Percentiles rank a stretch among this genome's conserved stretches.
Evolutionary conservation across 208 protist species (phyloP).

Genomic region (Wallacemonas sp.): DNA sequence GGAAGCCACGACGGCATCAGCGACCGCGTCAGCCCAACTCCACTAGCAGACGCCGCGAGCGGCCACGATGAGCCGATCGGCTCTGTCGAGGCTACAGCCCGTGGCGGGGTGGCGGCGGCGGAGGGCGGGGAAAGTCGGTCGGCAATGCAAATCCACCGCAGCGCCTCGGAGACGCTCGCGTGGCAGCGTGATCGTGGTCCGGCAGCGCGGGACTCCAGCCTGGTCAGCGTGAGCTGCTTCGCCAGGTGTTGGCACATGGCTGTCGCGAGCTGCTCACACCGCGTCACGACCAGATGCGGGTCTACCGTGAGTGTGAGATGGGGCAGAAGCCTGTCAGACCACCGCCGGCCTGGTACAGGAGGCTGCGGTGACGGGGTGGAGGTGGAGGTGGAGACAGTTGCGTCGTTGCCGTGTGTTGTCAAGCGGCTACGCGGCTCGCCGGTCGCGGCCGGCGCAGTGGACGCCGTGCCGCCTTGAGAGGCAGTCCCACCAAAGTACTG

Average conservation of each 20-base stretch:
- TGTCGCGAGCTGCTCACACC: not conserved
- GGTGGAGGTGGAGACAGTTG: no score
- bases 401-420: not conserved
- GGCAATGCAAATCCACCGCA: not conserved
- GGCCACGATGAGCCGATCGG: no score
- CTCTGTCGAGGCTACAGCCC: no score
- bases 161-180: constrained; percentile 1
- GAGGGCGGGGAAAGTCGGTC: not conserved
- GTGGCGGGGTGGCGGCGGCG: not conserved
- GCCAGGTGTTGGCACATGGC: constrained; percentile 9
- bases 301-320: constrained; percentile 2
- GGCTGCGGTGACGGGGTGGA: not conserved
- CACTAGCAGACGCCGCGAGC: not conserved
- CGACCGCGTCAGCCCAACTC: not conserved
- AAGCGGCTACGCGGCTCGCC: no score
- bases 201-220: not conserved
- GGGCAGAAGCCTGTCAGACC: not conserved
- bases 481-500: not conserved
- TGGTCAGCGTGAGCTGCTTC: not conserved
- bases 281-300: constrained; percentile 3
- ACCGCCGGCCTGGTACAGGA: not conserved
- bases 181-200: not conserved
- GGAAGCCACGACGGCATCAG: not conserved
- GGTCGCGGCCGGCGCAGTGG: not conserved
- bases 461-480: not conserved